Evolutionary conservation across 2,329 filamentous ascomycete species (phyloP), one percentile per base, ranked within the genome.

Genomic region (Arthrobotrys iridis): DNA sequence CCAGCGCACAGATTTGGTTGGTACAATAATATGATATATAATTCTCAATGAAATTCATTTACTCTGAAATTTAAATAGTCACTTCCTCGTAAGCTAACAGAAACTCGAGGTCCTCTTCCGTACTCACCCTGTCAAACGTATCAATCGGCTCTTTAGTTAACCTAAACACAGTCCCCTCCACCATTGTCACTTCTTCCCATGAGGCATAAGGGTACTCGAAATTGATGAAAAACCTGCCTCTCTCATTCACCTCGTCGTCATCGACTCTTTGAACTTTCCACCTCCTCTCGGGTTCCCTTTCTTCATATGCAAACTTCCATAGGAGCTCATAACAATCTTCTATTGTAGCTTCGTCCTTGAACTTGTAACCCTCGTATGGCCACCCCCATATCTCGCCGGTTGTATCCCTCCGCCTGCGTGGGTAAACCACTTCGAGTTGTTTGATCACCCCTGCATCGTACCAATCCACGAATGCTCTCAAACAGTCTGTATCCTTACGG

Each of bases 141-240:
- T 22, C 28, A 67, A 48, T 35, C 1, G 48, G 24, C 26, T 60
- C 52, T n/a, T 45, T 45, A 1, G 55, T 4, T 11, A 74, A 20
- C 28, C 55, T 66, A 43, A 74, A 74, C 26, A 74, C 70, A 10
- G 45, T 37, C 1, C 62, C 62, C 45, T 74, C 70, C 3, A 63
- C 62, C 52, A 66, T 52, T 7, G 26, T 40, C 3, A 5, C 37
- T n/a, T 41, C 35, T 1, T 52, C 55, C 20, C 8, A 43, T 2
- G 1, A 18, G 0, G 18, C 24, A 20, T 46, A 20, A 2, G 46
- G 55, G 33, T 67, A 67, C 2, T 20, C 37, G 24, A 15, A 28
- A 26, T 73, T 50, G 0, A 22, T 20, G 13, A 37, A 24, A 52
- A 50, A 62, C 45, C 63, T 50, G 3, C 62, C 48, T 11, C 70